Evolutionary conservation across 2,329 filamentous ascomycete genomes (phyloP), one percentile per base, ranked within the genome.

Genomic region (Elsinoe fawcettii): DNA sequence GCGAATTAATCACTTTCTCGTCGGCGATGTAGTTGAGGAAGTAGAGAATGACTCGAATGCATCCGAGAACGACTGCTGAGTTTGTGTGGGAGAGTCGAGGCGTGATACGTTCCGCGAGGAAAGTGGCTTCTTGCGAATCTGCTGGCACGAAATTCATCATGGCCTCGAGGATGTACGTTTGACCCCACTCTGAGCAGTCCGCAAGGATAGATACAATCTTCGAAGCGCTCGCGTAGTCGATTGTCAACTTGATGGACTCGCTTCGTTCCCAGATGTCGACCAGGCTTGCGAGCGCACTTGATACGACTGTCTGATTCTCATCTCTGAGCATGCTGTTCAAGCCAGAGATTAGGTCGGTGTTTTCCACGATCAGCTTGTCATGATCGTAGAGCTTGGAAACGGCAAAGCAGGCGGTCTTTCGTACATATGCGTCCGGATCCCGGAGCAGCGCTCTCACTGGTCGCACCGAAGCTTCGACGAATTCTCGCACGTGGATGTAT

Each of bases 251-350:
- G 72, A 99, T 99, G 59, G 88, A 90, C 71, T 97, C 92, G 69
- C 91, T 97, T 59, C 92, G 82, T 71, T 97, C 93, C 93, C 93
- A 99, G 51, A 99, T 97, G 71, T 99, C 93, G 83, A 96, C 93
- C 66, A 99, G 72, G 34, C 88, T 81, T 23, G 93, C 92, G 61
- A 99, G 74, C 5, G 95, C 91, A 69, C 91, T 96, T 9, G 93
- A 92, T 20, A 99, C 92, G 2, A 99, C 93, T 0, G 93, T 99
- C 0, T 93, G 92, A 67, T 99, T 99, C 70, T 97, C 92, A 65
- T 99, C 93, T 67, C 90, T 84, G 57, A 99, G 75, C 77, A 99
- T 86, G 43, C 82, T 78, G 72, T 99, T 99, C 46, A 99, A 78
- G 61, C 86, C 82, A 67, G 96, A 91, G 65, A 99, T 97, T 53